Conservation (phyloP, 2,329 filamentous ascomycete genomes). For the Talaromyces sp. region DNA sequence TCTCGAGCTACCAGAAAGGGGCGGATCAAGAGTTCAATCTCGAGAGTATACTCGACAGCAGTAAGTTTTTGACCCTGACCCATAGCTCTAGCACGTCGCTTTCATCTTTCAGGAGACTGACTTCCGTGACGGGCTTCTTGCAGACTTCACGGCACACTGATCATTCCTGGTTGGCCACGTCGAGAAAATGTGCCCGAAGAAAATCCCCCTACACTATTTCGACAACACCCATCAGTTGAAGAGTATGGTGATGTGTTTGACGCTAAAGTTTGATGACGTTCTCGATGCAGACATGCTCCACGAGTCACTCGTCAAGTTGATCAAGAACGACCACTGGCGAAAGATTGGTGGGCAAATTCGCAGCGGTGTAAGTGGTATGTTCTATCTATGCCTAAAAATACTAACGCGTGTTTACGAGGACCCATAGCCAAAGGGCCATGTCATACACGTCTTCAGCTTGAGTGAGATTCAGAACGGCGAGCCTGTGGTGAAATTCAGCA, state of each 20-base stretch:
- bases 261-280: background rate
- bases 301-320: background rate
- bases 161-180: background rate
- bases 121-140: background rate
- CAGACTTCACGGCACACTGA: background rate
- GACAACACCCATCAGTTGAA: background rate
- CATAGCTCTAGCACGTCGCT: background rate
- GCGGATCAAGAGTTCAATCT: background rate
- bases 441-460: background rate
- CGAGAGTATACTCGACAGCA: background rate
- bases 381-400: background rate
- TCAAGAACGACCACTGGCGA: conserved; percentile 1
- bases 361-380: background rate
- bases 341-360: background rate
- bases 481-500: background rate
- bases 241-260: conserved; percentile 11
- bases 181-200: background rate
- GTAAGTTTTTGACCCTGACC: background rate
- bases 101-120: background rate
- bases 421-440: background rate
- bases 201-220: background rate
- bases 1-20: background rate
- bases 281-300: conserved; percentile 3
- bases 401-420: background rate
- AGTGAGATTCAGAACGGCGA: background rate